Conservation (phyloP, 2,329 filamentous ascomycete species). For the Colletotrichum lentis region DNA sequence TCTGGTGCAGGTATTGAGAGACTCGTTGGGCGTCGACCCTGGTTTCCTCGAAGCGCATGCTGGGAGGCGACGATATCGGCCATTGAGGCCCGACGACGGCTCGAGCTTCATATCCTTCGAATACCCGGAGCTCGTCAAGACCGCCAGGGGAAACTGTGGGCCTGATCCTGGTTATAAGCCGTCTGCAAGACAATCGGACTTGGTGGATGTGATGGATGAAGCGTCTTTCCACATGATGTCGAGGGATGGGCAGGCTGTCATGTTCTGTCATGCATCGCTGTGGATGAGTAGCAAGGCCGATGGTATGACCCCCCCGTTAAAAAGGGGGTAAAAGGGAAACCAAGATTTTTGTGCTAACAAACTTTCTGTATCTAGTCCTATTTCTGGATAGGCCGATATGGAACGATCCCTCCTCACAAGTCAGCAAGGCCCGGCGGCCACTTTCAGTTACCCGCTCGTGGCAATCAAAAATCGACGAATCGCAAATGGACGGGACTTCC, state of each 20-base stretch:
- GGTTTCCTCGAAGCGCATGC: conserved; percentile 46
- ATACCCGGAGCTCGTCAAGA: conserved; percentile 45
- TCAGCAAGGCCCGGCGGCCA: conserved; percentile 39
- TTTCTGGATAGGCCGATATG: conserved; percentile 45
- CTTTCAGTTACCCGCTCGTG: conserved; percentile 28
- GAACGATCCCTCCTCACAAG: conserved; percentile 34
- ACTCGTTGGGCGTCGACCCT: conserved; percentile 42
- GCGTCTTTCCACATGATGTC: conserved; percentile 39
- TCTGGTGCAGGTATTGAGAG: conserved; percentile 40
- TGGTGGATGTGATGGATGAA: conserved; percentile 39
- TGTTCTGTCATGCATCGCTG: conserved; percentile 48
- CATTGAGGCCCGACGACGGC: conserved; percentile 27
- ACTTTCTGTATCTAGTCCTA: conserved; percentile 41
- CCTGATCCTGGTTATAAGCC: conserved; percentile 13
- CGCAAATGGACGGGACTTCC: conserved; percentile 33
- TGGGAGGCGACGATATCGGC: conserved; percentile 42
- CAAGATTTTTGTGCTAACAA: neutral
- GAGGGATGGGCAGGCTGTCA: conserved; percentile 38
- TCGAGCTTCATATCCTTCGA: conserved; percentile 41
- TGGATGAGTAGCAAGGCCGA: conserved; percentile 45
- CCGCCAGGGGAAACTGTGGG: neutral
- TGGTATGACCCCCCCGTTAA: neutral
- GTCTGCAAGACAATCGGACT: conserved; percentile 24
- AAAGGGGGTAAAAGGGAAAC: too few relatives aligned
- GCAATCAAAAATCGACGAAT: conserved; percentile 35